Evolutionary conservation across 768 basidiomycete genomes (phyloP).

Genomic region (Calocera viscosa): DNA sequence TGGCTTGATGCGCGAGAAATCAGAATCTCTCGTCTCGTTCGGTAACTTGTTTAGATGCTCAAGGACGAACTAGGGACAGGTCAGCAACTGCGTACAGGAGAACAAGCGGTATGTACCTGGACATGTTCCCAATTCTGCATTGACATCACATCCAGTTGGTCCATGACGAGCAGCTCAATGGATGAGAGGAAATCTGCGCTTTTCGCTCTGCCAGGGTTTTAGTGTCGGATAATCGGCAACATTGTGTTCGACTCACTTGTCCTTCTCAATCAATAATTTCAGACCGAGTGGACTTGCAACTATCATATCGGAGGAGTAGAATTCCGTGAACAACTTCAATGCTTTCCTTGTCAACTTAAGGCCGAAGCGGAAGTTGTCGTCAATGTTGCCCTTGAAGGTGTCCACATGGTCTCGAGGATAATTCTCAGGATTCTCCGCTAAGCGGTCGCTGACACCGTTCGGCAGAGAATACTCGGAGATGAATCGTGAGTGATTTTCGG

Average conservation of each 20-base stretch:
- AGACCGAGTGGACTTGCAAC: slow-evolving; percentile 88
- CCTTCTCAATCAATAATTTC: slow-evolving; percentile 83
- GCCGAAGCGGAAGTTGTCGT: slow-evolving; percentile 88
- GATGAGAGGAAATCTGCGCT: slow-evolving; percentile 85
- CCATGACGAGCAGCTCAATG: slow-evolving; percentile 80
- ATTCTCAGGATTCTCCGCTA: slow-evolving; percentile 59
- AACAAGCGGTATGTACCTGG: slow-evolving; percentile 41
- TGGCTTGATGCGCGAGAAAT: slow-evolving; percentile 93
- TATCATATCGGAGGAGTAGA: slow-evolving; percentile 83
- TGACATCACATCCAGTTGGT: slow-evolving; percentile 80
- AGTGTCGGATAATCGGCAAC: background rate
- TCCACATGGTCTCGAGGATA: slow-evolving; percentile 85
- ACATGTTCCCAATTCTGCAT: slow-evolving; percentile 99
- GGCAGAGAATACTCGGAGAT: slow-evolving; percentile 72
- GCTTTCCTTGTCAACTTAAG: slow-evolving; percentile 86
- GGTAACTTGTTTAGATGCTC: slow-evolving; percentile 77
- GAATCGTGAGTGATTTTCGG: slow-evolving; percentile 82
- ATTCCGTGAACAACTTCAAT: slow-evolving; percentile 80
- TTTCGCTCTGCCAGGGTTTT: slow-evolving; percentile 29
- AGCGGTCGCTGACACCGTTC: slow-evolving; percentile 63
- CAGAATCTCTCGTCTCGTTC: slow-evolving; percentile 82
- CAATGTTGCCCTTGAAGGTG: slow-evolving; percentile 91
- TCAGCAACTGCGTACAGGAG: background rate
- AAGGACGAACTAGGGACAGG: slow-evolving; percentile 56
- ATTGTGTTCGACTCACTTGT: slow-evolving; percentile 46